Evolutionary conservation across 1,139 yeast genomes (phyloP), one percentile per base, ranked within the genome.

Genomic region (Groenewaldozyma auringiensis): DNA sequence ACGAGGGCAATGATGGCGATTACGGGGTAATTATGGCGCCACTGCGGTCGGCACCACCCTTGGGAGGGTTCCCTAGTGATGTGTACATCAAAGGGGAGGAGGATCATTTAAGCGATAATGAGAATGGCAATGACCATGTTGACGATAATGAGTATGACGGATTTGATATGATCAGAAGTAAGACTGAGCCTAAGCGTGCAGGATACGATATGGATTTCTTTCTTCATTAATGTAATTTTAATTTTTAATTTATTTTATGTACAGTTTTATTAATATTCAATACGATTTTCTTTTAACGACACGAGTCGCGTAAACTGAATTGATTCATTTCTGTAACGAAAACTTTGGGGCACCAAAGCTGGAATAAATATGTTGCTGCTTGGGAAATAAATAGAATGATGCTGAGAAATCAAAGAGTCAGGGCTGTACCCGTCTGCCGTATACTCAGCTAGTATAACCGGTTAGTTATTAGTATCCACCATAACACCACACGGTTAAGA

Each of bases 31-130:
- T 41, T 22, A 39, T 42, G 33, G 22, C 27, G 25, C 34, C 37
- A 18, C 47, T 45, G n/a, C 43, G 50, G 50, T 49, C 46, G 29
- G 49, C 50, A 11, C 50, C 49, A 27, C 22, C 34, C 18, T 17
- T 21, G 34, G 36, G 36, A 4, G 16, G 18, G 36, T 33, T 33
- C 36, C 16, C 18, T 14, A n/a, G 20, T 33, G 36, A 37, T 37
- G 27, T n/a, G 6, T n/a, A 6, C 6, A 18, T 20, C 6, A 37
- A 20, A 16, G 32, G 16, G 4, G 41, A 21, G 18, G 44, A 16
- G 13, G 16, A 37, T 21, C 17, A 17, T 33, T 4, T 4, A 6
- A 33, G 36, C 18, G 13, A 14, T 17, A 17, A 13, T 33, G 36
- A 13, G 4, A 33, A 14, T 35, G 21, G 20, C 4, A 13, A 8